Percentiles rank a stretch among this genome's conserved stretches.
Conservation (phyloP, 2,329 filamentous ascomycete genomes). For the Xylariaceae sp. region DNA sequence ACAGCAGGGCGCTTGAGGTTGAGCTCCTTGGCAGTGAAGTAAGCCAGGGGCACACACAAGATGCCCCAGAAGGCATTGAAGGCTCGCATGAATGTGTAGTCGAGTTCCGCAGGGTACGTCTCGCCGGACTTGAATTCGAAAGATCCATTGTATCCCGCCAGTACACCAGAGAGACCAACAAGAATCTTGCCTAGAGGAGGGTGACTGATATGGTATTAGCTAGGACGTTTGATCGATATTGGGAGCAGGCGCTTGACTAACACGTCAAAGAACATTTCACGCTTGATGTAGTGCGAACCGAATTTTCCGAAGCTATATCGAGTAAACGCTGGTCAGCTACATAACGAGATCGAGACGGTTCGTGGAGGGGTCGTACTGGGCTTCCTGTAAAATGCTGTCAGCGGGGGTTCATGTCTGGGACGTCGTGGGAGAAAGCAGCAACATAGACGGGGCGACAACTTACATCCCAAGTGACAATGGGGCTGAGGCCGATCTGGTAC, state of each 20-base stretch:
- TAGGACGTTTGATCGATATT: slow-evolving; percentile 3
- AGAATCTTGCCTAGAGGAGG: slow-evolving; percentile 98
- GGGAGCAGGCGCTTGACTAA: slow-evolving; percentile 27
- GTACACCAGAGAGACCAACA: slow-evolving; percentile 89
- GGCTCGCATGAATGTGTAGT: slow-evolving; percentile 97
- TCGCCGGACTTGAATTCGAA: slow-evolving; percentile 99
- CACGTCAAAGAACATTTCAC: slow-evolving; percentile 96
- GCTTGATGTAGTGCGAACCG: slow-evolving; percentile 97
- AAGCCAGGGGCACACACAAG: slow-evolving; percentile 85
- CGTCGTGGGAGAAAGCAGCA: not conserved
- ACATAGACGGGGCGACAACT: slow-evolving; percentile 16
- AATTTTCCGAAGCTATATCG: slow-evolving; percentile 81
- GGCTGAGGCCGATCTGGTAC: slow-evolving; percentile 63
- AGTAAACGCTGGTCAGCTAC: slow-evolving; percentile 25
- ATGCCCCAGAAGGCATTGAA: slow-evolving; percentile 97
- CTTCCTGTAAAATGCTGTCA: slow-evolving; percentile 38
- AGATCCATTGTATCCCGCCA: slow-evolving; percentile 96
- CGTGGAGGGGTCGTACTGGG: slow-evolving; percentile 46
- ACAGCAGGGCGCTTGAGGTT: slow-evolving; percentile 81
- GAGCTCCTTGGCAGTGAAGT: slow-evolving; percentile 89
- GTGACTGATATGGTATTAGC: slow-evolving; percentile 37
- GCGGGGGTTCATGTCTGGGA: slow-evolving; percentile 4
- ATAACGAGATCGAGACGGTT: slow-evolving; percentile 10
- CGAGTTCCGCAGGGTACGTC: slow-evolving; percentile 84
- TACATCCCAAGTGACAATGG: slow-evolving; percentile 61